Evolutionary conservation across 352 stramenopile species (phyloP).

Genomic region (Phytopythium montanum): DNA sequence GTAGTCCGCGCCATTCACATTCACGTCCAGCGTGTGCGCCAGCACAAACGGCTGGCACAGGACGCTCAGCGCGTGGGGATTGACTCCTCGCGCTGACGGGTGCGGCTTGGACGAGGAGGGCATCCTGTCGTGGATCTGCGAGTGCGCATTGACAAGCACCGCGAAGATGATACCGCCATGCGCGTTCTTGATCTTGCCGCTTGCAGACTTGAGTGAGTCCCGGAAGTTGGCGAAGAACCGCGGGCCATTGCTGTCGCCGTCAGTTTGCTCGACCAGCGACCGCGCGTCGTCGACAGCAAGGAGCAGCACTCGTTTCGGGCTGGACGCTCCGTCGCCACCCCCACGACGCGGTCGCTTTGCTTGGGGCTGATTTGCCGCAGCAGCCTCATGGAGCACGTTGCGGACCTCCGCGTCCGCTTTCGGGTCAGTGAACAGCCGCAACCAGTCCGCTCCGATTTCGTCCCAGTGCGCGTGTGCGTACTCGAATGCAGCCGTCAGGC

Average conservation of each 20-base stretch:
- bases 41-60: slow-evolving; percentile 2
- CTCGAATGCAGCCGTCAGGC: background rate
- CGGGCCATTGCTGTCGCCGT: background rate
- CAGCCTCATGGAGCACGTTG: background rate
- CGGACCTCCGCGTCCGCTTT: background rate
- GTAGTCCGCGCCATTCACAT: background rate
- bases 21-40: background rate
- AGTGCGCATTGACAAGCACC: background rate
- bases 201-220: background rate
- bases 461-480: background rate
- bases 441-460: background rate
- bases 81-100: background rate
- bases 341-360: background rate
- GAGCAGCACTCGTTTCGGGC: background rate
- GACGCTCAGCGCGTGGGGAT: background rate
- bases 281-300: background rate
- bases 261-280: background rate
- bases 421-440: background rate
- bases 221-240: background rate
- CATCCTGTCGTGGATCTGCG: background rate
- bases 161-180: background rate
- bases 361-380: background rate
- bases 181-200: background rate
- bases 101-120: background rate
- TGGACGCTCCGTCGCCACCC: background rate